phyloP scores from a whole-genome alignment of 352 stramenopile species.

The Globisporangium nunn region DNA sequence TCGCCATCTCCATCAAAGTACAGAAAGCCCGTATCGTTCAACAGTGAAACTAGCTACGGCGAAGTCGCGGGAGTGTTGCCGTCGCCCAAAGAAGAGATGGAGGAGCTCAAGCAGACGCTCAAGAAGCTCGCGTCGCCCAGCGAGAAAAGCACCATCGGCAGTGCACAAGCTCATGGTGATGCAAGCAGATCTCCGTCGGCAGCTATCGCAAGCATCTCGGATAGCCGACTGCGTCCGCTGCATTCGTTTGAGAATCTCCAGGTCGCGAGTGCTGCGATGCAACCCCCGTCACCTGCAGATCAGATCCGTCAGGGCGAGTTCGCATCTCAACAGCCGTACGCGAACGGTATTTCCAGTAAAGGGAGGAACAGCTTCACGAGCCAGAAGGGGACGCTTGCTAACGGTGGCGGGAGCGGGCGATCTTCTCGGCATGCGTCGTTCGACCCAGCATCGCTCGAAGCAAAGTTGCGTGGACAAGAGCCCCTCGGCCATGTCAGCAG shows the following conservation, averaged over 20 bases:
- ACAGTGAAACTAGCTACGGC: conserved; percentile 3
- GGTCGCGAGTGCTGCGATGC: conserved; percentile 16
- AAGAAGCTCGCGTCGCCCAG: conserved; percentile 46
- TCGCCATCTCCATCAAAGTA: background rate
- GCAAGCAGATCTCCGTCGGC: background rate
- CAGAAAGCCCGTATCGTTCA: conserved; percentile 7
- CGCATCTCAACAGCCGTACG: conserved; percentile 9
- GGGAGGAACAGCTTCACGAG: conserved; percentile 6
- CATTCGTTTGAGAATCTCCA: conserved; percentile 19
- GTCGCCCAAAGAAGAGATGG: conserved; percentile 48
- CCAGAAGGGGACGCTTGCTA: background rate
- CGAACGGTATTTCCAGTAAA: background rate
- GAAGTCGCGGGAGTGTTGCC: conserved; percentile 19
- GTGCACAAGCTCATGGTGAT: conserved; percentile 6
- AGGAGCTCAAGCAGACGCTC: conserved; percentile 64
- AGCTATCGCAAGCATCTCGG: too few relatives aligned
- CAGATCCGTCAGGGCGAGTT: conserved; percentile 21
- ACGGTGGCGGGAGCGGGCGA: background rate
- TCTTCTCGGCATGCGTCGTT: conserved; percentile 16
- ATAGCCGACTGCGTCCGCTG: background rate
- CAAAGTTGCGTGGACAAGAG: conserved; percentile 8
- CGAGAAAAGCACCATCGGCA: conserved; percentile 7
- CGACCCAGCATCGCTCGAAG: conserved; percentile 12
- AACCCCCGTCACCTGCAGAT: conserved; percentile 8
- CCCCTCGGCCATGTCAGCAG: background rate